Evolutionary conservation across 306 rosid genomes (phyloP).

Genomic region (Cicer chorassanicum): DNA sequence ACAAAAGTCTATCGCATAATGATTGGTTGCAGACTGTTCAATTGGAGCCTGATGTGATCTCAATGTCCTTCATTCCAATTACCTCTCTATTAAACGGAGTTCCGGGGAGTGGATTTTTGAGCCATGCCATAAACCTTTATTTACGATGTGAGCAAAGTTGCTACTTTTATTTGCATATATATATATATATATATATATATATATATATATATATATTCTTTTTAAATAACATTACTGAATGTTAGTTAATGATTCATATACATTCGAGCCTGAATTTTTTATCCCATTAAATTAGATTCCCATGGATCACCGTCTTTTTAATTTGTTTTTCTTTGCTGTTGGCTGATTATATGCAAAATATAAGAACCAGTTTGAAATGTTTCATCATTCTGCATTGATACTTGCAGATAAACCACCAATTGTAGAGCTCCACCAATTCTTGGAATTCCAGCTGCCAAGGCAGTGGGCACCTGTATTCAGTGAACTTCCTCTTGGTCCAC

Average conservation of each 20-base stretch:
- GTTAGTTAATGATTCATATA: background rate
- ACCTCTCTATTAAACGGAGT: conserved; percentile 94
- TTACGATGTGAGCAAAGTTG: conserved; percentile 81
- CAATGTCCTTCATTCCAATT: conserved; percentile 93
- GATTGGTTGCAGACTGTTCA: conserved; percentile 93
- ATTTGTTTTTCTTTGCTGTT: conserved; percentile 10
- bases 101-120: conserved; percentile 96
- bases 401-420: conserved; percentile 89
- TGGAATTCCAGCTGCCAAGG: conserved; percentile 97
- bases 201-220: background rate
- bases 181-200: background rate
- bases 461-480: conserved; percentile 99
- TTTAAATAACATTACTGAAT: conserved; percentile 34
- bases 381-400: conserved; percentile 39
- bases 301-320: conserved; percentile 6
- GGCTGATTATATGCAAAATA: conserved; percentile 11
- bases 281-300: conserved; percentile 23
- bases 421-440: conserved; percentile 95
- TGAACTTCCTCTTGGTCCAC: conserved; percentile 99
- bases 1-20: conserved; percentile 61
- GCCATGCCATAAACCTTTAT: conserved; percentile 97
- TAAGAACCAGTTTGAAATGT: conserved; percentile 17
- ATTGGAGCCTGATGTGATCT: conserved; percentile 86
- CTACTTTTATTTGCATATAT: conserved; percentile 19
- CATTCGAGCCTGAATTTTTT: background rate